Evolutionary conservation across 2,329 filamentous ascomycete genomes (phyloP).

Genomic region (Raffaelea ambrosiae): DNA sequence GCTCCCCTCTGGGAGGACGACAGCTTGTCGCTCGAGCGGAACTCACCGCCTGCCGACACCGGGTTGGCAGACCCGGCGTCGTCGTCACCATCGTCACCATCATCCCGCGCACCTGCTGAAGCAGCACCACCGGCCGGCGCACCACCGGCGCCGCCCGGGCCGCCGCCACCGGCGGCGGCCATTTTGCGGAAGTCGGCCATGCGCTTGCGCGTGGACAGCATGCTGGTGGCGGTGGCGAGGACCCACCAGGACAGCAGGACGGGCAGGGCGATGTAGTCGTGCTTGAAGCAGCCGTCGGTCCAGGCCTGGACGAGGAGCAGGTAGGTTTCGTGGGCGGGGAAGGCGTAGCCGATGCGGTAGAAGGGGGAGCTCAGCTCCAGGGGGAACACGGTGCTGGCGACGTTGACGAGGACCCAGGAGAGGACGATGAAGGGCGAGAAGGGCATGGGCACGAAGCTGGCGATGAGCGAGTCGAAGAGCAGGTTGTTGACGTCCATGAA

Average conservation of each 20-base stretch:
- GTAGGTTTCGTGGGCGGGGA: constrained; percentile 31
- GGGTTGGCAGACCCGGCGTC: too few species aligned
- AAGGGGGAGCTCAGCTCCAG: constrained; percentile 32
- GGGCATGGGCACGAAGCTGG: constrained; percentile 1
- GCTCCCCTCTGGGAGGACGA: too few species aligned
- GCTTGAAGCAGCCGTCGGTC: constrained; percentile 31
- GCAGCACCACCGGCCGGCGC: too few species aligned
- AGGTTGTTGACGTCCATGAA: constrained; percentile 10
- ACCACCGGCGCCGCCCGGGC: too few species aligned
- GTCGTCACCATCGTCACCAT: too few species aligned
- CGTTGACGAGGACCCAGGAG: constrained; percentile 34
- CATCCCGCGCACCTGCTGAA: too few species aligned
- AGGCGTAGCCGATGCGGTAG: constrained; percentile 27
- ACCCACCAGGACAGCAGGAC: constrained; percentile 31
- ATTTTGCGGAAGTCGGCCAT: too few species aligned
- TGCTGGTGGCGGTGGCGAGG: constrained; percentile 2
- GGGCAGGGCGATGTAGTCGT: constrained; percentile 28
- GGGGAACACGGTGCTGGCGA: constrained; percentile 31
- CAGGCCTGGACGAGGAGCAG: constrained; percentile 32
- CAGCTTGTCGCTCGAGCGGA: too few species aligned
- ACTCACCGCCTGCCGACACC: too few species aligned
- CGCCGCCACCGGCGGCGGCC: too few species aligned
- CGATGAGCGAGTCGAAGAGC: constrained; percentile 2
- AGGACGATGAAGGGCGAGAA: constrained; percentile 13
- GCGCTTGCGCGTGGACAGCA: background rate